Evolutionary conservation across 164 flowering plant species (phyloP).

Genomic region (Sextonia rubra): DNA sequence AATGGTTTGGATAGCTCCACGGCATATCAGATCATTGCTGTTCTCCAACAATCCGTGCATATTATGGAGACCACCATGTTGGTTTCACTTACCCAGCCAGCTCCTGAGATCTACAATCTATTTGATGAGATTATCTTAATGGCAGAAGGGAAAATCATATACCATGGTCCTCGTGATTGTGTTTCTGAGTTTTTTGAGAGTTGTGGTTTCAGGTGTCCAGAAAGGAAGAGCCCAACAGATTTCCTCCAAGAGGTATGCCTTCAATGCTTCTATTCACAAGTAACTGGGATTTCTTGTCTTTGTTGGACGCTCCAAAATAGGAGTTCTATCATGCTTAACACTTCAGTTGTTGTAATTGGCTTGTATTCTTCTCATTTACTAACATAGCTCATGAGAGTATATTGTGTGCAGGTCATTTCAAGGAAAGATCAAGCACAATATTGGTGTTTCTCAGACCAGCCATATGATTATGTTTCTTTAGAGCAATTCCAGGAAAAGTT

Average conservation of each 20-base stretch:
- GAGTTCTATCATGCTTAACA: no score
- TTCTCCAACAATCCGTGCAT: conserved; percentile 33
- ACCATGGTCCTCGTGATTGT: conserved; percentile 35
- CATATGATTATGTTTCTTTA: not conserved
- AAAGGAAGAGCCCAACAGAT: conserved; percentile 37
- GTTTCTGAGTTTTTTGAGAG: conserved; percentile 32
- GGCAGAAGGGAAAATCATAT: conserved; percentile 38
- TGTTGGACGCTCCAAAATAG: no score
- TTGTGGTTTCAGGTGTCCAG: conserved; percentile 42
- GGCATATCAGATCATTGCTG: conserved; percentile 39
- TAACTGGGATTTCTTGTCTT: no score
- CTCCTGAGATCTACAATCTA: not conserved
- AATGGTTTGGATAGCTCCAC: conserved; percentile 52
- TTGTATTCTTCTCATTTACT: no score
- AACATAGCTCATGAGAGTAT: no score
- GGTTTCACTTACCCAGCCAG: conserved; percentile 9
- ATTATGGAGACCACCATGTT: conserved; percentile 30
- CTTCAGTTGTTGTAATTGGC: no score
- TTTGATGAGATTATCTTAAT: conserved; percentile 43
- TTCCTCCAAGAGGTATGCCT: no score
- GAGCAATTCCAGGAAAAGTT: not conserved
- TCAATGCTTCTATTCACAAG: no score
- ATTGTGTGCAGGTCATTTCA: conserved; percentile 31
- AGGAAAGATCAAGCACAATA: conserved; percentile 48
- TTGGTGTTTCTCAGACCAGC: conserved; percentile 22